phyloP scores from a whole-genome alignment of 495 filamentous ascomycete species.

The Hapsidospora chrysogenum region DNA sequence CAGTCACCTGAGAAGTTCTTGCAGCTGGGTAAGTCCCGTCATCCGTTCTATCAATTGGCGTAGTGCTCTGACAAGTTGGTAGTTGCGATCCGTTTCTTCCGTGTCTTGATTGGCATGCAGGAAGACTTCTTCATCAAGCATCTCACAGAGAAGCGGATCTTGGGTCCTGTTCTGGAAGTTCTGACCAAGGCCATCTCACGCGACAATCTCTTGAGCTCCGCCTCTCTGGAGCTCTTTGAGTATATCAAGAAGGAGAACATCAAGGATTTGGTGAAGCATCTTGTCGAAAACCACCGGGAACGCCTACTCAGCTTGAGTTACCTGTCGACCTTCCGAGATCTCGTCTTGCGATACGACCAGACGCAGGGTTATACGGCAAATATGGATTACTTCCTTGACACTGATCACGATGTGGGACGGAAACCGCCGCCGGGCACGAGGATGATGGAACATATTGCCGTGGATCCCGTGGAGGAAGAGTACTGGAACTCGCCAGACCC shows the following conservation, averaged over 20 bases:
- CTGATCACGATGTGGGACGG: slow-evolving; percentile 31
- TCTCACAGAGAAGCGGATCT: slow-evolving; percentile 66
- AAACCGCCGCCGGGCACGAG: slow-evolving; percentile 47
- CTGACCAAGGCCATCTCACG: slow-evolving; percentile 81
- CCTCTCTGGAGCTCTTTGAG: slow-evolving; percentile 91
- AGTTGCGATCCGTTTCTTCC: slow-evolving; percentile 88
- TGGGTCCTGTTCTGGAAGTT: slow-evolving; percentile 78
- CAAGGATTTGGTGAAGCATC: slow-evolving; percentile 63
- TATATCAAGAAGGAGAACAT: slow-evolving; percentile 75
- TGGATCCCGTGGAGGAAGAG: slow-evolving; percentile 77
- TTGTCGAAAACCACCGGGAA: slow-evolving; percentile 80
- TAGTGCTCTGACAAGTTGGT: no score
- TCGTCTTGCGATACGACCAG: slow-evolving; percentile 70
- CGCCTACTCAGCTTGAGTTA: slow-evolving; percentile 65
- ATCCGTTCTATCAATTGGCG: no score
- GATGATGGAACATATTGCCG: slow-evolving; percentile 46
- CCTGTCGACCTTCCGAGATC: slow-evolving; percentile 65
- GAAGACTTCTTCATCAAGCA: slow-evolving; percentile 89
- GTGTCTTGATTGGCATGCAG: slow-evolving; percentile 66
- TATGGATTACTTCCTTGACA: slow-evolving; percentile 34
- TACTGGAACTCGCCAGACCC: slow-evolving; percentile 93
- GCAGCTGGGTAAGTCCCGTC: slow-evolving; percentile 63
- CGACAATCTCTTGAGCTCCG: slow-evolving; percentile 91
- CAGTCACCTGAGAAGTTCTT: slow-evolving; percentile 80
- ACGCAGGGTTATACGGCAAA: slow-evolving; percentile 48